Evolutionary conservation across 805 yeast genomes (phyloP), one percentile per base, ranked within the genome.

Genomic region (Myxozyma sirexii): DNA sequence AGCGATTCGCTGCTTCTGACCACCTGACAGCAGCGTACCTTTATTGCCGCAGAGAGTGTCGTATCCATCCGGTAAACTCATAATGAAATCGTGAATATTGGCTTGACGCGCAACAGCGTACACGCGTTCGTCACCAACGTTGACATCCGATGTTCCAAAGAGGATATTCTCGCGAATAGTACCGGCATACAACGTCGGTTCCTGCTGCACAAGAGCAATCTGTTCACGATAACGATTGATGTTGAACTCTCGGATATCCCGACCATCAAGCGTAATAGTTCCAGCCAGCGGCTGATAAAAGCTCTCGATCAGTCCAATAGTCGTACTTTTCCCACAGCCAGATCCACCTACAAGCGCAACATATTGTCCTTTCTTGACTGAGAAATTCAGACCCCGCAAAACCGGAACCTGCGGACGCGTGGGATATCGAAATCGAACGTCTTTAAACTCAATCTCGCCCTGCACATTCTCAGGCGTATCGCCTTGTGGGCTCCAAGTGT

Each of bases 281-380:
- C 87, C 87, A 4, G 72, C 57, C 57, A 77, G 74, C 4, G 82
- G 76, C 58, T 81, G 79, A 69, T 84, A 84, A 51, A 82, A 80
- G 27, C 84, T 72, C 64, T 84, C 78, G 39, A 82, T 73, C 44
- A 82, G 73, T 0, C 83, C 73, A 15, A 85, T 84, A 37, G 85
- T 77, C 1, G 87, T 84, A 5, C 83, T 78, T 68, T 84, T 84
- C n/a, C 87, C 87, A 59, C 84, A 80, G 0, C 87, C 87, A 0
- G 85, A 81, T 0, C 86, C 80, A 1, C 87, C 87, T 4, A 93
- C 85, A 1, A 93, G 74, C 54, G 85, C 94, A 13, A 86, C 84
- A 37, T 82, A 74, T 60, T 78, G 75, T 1, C 82, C 80, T 10
- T 79, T 70, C 19, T 78, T 72, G 38, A 91, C 77, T 1, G 68